A percentile compares a stretch with the other conserved stretches of the same genome.
phyloP scores from a whole-genome alignment of 176 grass and related monocot species.

The Musa schizocarpa region DNA sequence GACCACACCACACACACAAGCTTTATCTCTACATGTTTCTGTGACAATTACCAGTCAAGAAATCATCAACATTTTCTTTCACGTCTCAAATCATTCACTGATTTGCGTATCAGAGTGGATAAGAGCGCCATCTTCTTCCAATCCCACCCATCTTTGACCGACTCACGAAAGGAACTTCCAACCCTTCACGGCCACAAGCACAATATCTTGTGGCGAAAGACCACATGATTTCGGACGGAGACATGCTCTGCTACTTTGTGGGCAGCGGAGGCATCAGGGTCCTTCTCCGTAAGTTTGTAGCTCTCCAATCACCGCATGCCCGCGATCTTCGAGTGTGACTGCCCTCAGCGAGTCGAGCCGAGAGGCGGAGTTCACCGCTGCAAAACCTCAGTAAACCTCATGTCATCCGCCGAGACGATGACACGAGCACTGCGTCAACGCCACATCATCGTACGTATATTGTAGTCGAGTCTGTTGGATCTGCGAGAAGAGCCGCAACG shows the following conservation, averaged over 20 bases:
- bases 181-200: background rate
- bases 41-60: background rate
- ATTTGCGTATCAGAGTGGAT: background rate
- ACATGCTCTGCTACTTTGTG: background rate
- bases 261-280: background rate
- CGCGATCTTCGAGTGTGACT: too few relatives aligned
- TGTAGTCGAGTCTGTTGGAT: too few relatives aligned
- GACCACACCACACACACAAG: background rate
- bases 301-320: too few relatives aligned
- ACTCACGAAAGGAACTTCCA: background rate
- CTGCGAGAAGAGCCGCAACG: too few relatives aligned
- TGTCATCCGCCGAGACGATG: too few relatives aligned
- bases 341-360: too few relatives aligned
- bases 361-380: too few relatives aligned
- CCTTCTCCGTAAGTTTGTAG: background rate
- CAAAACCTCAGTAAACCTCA: too few relatives aligned
- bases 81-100: background rate
- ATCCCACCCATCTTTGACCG: background rate
- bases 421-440: too few relatives aligned
- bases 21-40: background rate
- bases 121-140: background rate
- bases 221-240: background rate
- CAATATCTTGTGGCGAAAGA: background rate
- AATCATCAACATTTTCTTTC: background rate
- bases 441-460: too few relatives aligned